These are phyloP conservation scores for Gossypium arboreum DNA, from an alignment of 345 rosid genomes.

Conservation along the genomic window DNA sequence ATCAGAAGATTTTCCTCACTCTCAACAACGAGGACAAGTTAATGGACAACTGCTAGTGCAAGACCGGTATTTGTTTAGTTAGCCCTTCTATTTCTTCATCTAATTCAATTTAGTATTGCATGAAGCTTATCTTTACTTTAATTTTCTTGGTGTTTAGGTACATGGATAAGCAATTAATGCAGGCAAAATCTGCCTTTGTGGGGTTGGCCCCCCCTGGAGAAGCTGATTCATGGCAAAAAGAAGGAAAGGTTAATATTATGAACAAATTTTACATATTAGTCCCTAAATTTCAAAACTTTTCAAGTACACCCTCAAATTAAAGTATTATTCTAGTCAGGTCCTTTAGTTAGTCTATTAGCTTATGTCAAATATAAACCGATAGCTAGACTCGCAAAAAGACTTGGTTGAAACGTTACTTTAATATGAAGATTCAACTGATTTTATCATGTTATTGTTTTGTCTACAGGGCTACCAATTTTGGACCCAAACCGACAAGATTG, in stretches of 20 bases:
- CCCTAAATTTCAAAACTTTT: too few species aligned
- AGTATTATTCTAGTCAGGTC: too few species aligned
- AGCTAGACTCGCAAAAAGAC: not conserved
- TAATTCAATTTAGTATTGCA: not conserved
- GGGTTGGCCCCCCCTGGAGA: constrained; percentile 76
- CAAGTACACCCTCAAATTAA: too few species aligned
- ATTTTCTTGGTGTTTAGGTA: constrained; percentile 29
- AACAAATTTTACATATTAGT: not conserved
- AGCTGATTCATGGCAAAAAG: constrained; percentile 83
- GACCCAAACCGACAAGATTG: constrained; percentile 48
- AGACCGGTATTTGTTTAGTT: constrained; percentile 39
- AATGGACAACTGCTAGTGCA: constrained; percentile 53
- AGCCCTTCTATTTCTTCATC: not conserved
- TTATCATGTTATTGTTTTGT: not conserved
- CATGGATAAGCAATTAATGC: constrained; percentile 18
- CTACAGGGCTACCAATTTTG: constrained; percentile 89
- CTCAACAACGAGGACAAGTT: constrained; percentile 52
- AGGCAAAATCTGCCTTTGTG: constrained; percentile 52
- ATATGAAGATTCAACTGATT: not conserved
- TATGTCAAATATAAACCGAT: not conserved
- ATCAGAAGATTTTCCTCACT: constrained; percentile 52
- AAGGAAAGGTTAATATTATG: constrained; percentile 47
- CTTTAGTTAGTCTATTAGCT: too few species aligned
- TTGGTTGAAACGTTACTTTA: not conserved
- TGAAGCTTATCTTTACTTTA: not conserved